Percentiles rank a stretch among this genome's conserved stretches.
These are phyloP conservation scores for Trametes cubensis DNA, from an alignment of 768 basidiomycete species.

Conservation along the genomic window DNA sequence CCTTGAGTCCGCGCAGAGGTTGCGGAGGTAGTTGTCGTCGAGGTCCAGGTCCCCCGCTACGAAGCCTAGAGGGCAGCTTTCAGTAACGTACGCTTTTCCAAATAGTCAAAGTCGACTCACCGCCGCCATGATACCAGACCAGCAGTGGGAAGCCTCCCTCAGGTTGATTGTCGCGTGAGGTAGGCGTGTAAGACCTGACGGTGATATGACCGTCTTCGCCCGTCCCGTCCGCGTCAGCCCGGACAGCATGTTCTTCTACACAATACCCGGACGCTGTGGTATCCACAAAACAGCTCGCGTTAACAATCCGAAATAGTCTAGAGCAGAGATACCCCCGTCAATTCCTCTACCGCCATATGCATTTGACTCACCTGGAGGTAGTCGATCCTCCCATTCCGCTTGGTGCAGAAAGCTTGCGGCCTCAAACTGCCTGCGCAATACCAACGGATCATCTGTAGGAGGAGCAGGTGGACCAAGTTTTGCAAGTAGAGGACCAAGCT, in stretches of 20 bases:
- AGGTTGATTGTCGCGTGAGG: neutral
- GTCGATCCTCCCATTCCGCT: slow-evolving; percentile 3
- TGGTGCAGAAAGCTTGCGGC: slow-evolving; percentile 1
- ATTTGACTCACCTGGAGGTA: slow-evolving; percentile 9
- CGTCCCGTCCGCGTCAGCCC: neutral
- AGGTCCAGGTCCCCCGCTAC: slow-evolving; percentile 22
- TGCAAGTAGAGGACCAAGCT: slow-evolving; percentile 2
- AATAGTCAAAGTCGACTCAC: neutral
- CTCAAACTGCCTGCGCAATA: slow-evolving; percentile 7
- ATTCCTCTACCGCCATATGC: no score
- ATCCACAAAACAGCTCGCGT: neutral
- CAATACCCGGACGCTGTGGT: slow-evolving; percentile 2
- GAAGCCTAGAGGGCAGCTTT: neutral
- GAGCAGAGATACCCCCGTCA: no score
- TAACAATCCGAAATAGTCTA: neutral
- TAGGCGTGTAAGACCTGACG: neutral
- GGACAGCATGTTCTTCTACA: neutral
- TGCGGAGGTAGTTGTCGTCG: slow-evolving; percentile 23
- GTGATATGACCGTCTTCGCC: neutral
- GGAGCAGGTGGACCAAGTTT: slow-evolving; percentile 2
- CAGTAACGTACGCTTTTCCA: neutral
- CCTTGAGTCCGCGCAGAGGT: slow-evolving; percentile 16
- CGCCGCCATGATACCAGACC: slow-evolving; percentile 15
- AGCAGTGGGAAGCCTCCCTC: slow-evolving; percentile 1
- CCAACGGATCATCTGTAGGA: neutral